Evolutionary conservation across 2,329 filamentous ascomycete species (phyloP), one percentile per base, ranked within the genome.

Genomic region (Acephala macrosclerotiorum): DNA sequence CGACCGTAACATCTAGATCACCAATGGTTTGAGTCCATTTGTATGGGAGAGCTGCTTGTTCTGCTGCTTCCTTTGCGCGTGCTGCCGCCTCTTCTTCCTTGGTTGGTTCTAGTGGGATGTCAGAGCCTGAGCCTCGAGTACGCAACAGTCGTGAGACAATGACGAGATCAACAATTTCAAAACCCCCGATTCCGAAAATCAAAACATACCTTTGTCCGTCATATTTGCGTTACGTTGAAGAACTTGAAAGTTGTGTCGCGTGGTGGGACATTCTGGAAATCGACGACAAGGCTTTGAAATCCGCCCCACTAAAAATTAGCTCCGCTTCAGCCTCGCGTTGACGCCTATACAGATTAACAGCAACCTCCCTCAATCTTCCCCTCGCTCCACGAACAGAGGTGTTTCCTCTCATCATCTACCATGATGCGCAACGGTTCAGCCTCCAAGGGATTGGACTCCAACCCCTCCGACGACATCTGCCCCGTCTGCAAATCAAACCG

Each of bases 401-500:
- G n/a, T 25, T n/a, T 56, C 57, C 45, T 35, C 29, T 45, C 58
- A 57, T 35, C 49, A 36, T 25, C 38, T n/a, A 72, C 40, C 22
- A 74, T 73, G 73, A 63, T 57, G 7, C 71, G 71, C 36, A 57
- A 62, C n/a, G 66, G 57, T 9, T 33, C 29, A 5, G 38, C 33
- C 3, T 60, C 61, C 38, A 70, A 67, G 61, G 29, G 61, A 20
- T 58, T 61, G 20, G 68, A 68, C n/a, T 61, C 51, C 55, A 72
- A 75, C 51, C 69, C 74, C 16, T 73, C 74, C 3, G 72, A 77
- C 59, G 94, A 97, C 80, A 91, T 94, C 76, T 99, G 96, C 81
- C 96, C 95, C 65, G 93, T 98, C 72, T 99, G 96, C 91, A 97
- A 97, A 81, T 96, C 94, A 66, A 93, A 92, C 66, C 92, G 94